Base-by-base conservation (phyloP, 2,329 filamentous ascomycete genomes). In the Neofusicoccum kwambonambiense region DNA sequence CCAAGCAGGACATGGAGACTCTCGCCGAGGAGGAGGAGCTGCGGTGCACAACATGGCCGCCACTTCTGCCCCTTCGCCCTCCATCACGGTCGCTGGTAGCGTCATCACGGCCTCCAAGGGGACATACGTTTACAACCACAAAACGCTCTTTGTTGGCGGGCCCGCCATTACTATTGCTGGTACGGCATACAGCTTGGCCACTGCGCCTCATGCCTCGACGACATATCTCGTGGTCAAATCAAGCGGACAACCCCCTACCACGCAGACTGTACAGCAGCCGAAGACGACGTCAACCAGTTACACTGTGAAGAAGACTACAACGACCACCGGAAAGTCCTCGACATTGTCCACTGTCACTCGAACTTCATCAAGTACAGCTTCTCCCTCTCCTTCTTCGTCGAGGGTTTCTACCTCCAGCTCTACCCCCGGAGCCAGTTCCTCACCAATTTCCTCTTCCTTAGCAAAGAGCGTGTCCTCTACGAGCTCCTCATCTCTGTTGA, bases 221-320 rank as follows among this genome's bases (percentile, higher is more conserved):
- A 51, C 47, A 4, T 63, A 63, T 19, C 47, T 52, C 22, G 49
- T 54, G 12, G 22, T 63, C 9, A 63, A 35, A 12, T 44, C 54
- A 13, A n/a, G 39, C 13, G 54, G 27, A 6, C 39, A 35, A 4
- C 4, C 22, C 5, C 8, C 54, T 35, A 58, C 54, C 1, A 58
- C 54, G 7, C 54, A 58, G 13, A 58, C 39, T 7, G 54, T 58
- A 4, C 19, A 58, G 27, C 39, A 54, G 17, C 34, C 50, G 9
- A 19, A 15, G n/a, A 54, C 17, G 41, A 39, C 22, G n/a, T 22
- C 17, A 54, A 39, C 39, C 15, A 11, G 15, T 13, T 45, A 39
- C 13, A 45, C 12, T 22, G 45, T 8, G 3, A 31, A 3, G 31
- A 12, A 9, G 8, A 7, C 54, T 41, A 44, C 8, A 15, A 34